Evolutionary conservation across 352 stramenopile species (phyloP).

Genomic region (Phytopythium mirpurense): DNA sequence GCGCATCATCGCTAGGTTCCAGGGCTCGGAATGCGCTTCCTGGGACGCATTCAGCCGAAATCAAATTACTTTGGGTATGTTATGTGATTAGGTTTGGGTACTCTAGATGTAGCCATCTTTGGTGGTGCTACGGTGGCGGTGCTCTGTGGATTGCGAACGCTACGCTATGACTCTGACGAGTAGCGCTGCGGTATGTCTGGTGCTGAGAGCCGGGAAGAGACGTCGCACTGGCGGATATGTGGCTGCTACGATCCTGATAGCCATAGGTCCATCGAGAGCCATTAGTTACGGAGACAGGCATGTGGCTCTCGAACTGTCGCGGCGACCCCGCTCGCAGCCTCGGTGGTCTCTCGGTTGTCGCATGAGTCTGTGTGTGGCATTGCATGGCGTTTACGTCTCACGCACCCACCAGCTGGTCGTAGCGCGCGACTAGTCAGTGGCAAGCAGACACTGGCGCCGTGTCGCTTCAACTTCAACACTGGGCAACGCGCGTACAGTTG

Average conservation of each 20-base stretch:
- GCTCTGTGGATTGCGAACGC: too few species aligned
- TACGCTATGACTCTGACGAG: too few species aligned
- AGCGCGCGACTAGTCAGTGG: background rate
- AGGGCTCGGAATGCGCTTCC: background rate
- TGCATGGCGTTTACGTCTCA: too few species aligned
- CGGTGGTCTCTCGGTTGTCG: background rate
- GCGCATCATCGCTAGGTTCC: background rate
- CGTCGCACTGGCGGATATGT: background rate
- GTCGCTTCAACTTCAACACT: background rate
- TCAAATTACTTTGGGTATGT: background rate
- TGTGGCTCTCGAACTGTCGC: background rate
- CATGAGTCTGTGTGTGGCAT: background rate
- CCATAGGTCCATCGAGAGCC: background rate
- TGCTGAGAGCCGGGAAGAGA: background rate
- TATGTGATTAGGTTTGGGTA: too few species aligned
- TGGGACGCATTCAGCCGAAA: too few species aligned
- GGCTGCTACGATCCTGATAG: background rate
- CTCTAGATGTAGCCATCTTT: too few species aligned
- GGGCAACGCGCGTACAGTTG: background rate
- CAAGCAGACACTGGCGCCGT: background rate
- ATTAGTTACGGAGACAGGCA: background rate
- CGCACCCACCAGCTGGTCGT: background rate
- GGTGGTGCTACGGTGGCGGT: too few species aligned
- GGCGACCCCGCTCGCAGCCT: background rate
- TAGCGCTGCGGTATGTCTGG: background rate